Base-by-base conservation (phyloP, 352 stramenopile species). In the Phytophthora podocarpi region DNA sequence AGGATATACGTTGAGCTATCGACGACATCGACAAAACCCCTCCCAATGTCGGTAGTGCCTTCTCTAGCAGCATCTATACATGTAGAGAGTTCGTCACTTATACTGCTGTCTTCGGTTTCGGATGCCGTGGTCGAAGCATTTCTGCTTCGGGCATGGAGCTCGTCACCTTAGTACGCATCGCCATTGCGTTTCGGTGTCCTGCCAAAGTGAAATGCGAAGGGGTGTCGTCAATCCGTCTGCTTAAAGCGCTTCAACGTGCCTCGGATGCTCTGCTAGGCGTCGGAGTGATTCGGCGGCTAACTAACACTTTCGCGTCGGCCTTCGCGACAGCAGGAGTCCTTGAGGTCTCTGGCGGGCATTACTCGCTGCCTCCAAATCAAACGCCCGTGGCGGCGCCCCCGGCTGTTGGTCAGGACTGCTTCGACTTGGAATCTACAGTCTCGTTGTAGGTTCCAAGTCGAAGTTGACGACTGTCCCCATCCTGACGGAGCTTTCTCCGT, bases 231-330 rank as follows among this genome's bases (percentile, higher is more conserved):
- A 27, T 16, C 26, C 37, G 51, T 31, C 42, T 63, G 32, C 34
- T 56, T 30, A 18, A 16, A 32, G 10, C 58, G 49, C 40, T 55
- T 54, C 58, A 54, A 55, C 18, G 13, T 41, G 5, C 31, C 48
- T 31, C 36, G 5, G 23, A 28, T n/a, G n/a, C n/a, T n/a, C n/a
- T n/a, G n/a, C n/a, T n/a, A n/a, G n/a, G n/a, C n/a, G n/a, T n/a
- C n/a, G n/a, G n/a, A n/a, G n/a, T n/a, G n/a, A n/a, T n/a, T n/a
- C n/a, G n/a, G n/a, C n/a, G n/a, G n/a, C n/a, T n/a, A n/a, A n/a
- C n/a, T n/a, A 55, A 18, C 40, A 26, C 57, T 65, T 65, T 59
- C 57, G 57, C 57, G 57, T 53, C 48, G 37, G 18, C 13, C 39
- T 27, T 9, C 42, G 16, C 37, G 2, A 18, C 32, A 46, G 34